These are phyloP conservation scores for Ceratobasidium sp. DNA, from an alignment of 1,284 basidiomycete species.

Conservation along the genomic window DNA sequence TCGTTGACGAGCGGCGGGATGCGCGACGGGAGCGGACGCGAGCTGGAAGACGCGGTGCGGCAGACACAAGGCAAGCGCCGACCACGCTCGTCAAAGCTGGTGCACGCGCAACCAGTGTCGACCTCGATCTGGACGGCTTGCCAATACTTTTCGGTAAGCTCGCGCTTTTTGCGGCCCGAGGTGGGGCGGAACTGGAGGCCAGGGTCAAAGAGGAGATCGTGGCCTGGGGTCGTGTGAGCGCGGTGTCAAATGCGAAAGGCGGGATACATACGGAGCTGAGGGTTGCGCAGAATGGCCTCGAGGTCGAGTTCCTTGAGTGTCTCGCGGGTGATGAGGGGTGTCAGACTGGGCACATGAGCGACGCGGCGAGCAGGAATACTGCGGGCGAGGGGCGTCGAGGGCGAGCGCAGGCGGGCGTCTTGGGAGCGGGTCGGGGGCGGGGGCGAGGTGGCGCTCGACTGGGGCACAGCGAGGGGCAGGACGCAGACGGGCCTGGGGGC, in stretches of 20 bases:
- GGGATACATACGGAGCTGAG: constrained; percentile 77
- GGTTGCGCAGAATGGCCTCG: constrained; percentile 85
- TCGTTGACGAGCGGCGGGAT: constrained; percentile 78
- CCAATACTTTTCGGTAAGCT: constrained; percentile 87
- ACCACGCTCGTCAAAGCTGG: constrained; percentile 72
- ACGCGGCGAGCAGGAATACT: constrained; percentile 18
- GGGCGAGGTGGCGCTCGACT: background rate
- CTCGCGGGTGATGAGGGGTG: constrained; percentile 83
- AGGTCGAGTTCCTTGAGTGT: constrained; percentile 88
- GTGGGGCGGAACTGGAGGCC: constrained; percentile 78
- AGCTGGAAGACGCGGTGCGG: constrained; percentile 61
- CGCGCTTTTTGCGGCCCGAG: constrained; percentile 75
- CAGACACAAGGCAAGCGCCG: constrained; percentile 69
- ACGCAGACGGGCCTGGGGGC: constrained; percentile 17
- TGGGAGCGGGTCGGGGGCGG: background rate
- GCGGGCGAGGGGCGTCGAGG: constrained; percentile 28
- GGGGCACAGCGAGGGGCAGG: background rate
- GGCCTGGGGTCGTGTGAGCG: constrained; percentile 60
- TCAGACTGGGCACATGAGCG: constrained; percentile 61
- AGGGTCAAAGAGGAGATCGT: constrained; percentile 90
- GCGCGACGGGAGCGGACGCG: constrained; percentile 58
- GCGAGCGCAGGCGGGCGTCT: constrained; percentile 30
- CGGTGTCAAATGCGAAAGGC: constrained; percentile 49
- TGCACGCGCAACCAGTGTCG: constrained; percentile 83
- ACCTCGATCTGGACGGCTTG: constrained; percentile 81